These are phyloP conservation scores for Ceratocystis huliohia DNA, from an alignment of 2,329 filamentous ascomycete species.

Conservation along the genomic window DNA sequence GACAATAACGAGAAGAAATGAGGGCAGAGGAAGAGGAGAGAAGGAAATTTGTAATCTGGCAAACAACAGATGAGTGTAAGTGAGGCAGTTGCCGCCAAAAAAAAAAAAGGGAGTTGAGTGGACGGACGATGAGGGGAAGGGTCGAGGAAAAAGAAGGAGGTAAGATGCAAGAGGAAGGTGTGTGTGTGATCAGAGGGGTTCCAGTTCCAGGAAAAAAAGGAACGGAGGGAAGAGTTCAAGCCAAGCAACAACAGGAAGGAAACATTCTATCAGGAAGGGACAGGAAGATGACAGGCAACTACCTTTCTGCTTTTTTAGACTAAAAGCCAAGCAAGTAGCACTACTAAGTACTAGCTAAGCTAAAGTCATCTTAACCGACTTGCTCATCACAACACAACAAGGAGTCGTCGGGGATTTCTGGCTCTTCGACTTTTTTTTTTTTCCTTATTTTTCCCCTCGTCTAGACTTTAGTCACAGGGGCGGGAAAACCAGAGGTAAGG, in stretches of 20 bases:
- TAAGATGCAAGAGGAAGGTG: background rate
- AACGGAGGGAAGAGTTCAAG: background rate
- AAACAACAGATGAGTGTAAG: background rate
- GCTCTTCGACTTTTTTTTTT: background rate
- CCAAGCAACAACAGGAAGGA: background rate
- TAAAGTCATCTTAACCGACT: conserved; percentile 7
- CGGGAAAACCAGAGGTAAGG: background rate
- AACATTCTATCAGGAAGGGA: background rate
- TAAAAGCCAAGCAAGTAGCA: background rate
- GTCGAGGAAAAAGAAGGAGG: background rate
- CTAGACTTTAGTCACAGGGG: background rate
- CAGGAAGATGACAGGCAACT: conserved; percentile 8
- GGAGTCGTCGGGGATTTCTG: conserved; percentile 5
- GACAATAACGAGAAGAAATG: background rate
- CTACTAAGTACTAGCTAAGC: conserved; percentile 4
- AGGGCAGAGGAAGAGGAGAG: background rate
- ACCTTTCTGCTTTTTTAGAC: conserved; percentile 1
- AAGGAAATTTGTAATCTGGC: background rate
- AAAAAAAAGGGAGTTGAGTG: background rate
- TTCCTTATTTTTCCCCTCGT: background rate
- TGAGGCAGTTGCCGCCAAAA: background rate
- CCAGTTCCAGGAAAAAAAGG: background rate
- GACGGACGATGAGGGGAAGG: background rate
- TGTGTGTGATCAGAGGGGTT: background rate
- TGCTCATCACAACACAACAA: conserved; percentile 3